Evolutionary conservation across 371 early-diverging fungal genomes (phyloP), one percentile per base, ranked within the genome.

Genomic region (Pancytospora philotis): DNA sequence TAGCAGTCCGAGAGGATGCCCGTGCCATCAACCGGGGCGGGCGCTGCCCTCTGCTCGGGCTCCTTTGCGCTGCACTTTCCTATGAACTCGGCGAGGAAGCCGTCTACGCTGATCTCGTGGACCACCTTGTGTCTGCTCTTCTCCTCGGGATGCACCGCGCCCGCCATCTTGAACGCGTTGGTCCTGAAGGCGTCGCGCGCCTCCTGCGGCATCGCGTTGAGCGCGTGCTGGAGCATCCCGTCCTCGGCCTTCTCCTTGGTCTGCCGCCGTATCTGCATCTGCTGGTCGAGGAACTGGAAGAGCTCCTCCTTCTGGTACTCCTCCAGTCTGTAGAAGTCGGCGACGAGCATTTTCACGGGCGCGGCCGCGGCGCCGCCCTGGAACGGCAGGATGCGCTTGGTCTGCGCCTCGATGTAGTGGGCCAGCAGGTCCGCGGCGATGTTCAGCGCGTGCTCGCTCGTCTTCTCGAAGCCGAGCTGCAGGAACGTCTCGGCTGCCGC

Each of bases 381-480:
- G 57, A 8, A 6, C 2, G 37, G 6, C n/a, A 19, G 4, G n/a
- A 28, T 4, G 27, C 39, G 8, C 25, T 52, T 50, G 3, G 53
- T 62, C 19, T 64, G 45, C 34, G 56, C 41, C 34, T 39, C 58
- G 1, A 77, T 67, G 56, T 74, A 74, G 52, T 63, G 51, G 22
- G 38, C 51, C 30, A 74, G 35, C n/a, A 77, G 25, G 36, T 77
- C 75, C 16, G 62, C 45, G 19, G 75, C 22, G n/a, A 72, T 56
- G 56, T 71, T 68, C 13, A 77, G 35, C 41, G 75, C 52, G 28
- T 74, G 62, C 45, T 71, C 72, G 8, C 72, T 63, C 22, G 55
- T 56, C 50, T 50, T 70, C n/a, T 77, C 77, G 67, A 77, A 77
- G 31, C 77, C 77, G 25, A 58, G 27, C 53, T 77, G 77, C 27